Evolutionary conservation across 2,329 filamentous ascomycete genomes (phyloP), one percentile per base, ranked within the genome.

Genomic region (Fusarium cyanostomum): DNA sequence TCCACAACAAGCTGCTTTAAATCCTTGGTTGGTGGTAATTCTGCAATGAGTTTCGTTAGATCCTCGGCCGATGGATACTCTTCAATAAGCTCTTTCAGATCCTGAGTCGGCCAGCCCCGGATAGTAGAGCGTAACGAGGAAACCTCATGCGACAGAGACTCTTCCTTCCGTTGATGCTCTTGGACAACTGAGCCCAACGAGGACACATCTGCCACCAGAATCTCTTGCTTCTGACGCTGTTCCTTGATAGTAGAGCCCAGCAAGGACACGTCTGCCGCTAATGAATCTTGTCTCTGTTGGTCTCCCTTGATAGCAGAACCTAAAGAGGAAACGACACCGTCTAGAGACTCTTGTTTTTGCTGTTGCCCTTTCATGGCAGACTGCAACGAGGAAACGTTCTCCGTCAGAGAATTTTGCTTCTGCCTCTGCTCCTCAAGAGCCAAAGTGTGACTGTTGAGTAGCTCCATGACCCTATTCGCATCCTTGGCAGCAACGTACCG

Each of bases 1-100:
- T 60, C 46, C 9, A 9, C 31, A 55, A 56, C 13, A 50, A 62
- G 24, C 30, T 51, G 30, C 10, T 31, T 51, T 5, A 58, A 31
- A 13, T 62, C 48, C 26, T 51, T 38, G 28, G 15, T 30, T 8
- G 52, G 27, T 9, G 60, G 60, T 21, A 61, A 27, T 28, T 64
- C 55, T 21, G 35, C 31, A n/a, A 64, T 16, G 30, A 56, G 45
- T n/a, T 28, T 39, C 16, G 18, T 45, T 16, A 52, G 31, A 18
- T 52, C 48, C 12, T 26, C 34, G 39, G 48, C 38, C n/a, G 48
- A 10, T 28, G 59, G 60, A 18, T 51, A 61, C 18, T 39, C 55
- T 18, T 13, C 12, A 16, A 41, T 7, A n/a, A 64, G 50, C 28
- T 31, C 21, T 41, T 43, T 45, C 5, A 60, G 54, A 6, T 46